Conservation (phyloP, 768 basidiomycete genomes). For the Fistulinella prunicolor region DNA sequence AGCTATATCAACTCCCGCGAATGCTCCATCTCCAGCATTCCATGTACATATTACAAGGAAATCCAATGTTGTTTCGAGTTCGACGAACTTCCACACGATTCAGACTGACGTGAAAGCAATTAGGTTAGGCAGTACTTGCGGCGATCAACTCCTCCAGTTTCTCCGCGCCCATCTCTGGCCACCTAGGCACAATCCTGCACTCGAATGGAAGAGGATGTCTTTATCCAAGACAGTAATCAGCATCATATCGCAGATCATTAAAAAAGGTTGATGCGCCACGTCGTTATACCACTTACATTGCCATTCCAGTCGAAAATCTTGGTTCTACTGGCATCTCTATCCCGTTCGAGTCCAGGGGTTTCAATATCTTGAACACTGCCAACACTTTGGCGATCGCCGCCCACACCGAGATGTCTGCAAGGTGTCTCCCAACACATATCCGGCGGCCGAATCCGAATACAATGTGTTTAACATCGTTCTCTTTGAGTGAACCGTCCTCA, state of each 20-base stretch:
- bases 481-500: neutral
- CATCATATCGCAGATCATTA: too few relatives aligned
- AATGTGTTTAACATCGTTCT: slow-evolving; percentile 1
- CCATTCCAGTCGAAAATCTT: slow-evolving; percentile 1
- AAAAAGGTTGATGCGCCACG: too few relatives aligned
- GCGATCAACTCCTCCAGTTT: slow-evolving; percentile 1
- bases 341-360: slow-evolving; percentile 1
- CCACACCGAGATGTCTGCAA: slow-evolving; percentile 15
- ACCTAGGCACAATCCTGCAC: slow-evolving; percentile 1
- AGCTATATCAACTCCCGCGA: too few relatives aligned
- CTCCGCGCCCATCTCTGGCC: neutral
- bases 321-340: slow-evolving; percentile 8
- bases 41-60: too few relatives aligned
- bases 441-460: slow-evolving; percentile 26
- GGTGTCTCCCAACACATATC: slow-evolving; percentile 18
- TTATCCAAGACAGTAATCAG: neutral
- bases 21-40: too few relatives aligned
- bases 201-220: slow-evolving; percentile 7
- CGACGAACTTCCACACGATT: too few relatives aligned
- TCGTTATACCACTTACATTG: slow-evolving; percentile 2
- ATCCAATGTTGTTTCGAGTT: too few relatives aligned
- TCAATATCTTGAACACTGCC: slow-evolving; percentile 3
- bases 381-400: neutral
- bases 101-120: too few relatives aligned
- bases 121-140: neutral